Evolutionary conservation across 768 basidiomycete species (phyloP).

Genomic region (Leccinum subgranulosum): DNA sequence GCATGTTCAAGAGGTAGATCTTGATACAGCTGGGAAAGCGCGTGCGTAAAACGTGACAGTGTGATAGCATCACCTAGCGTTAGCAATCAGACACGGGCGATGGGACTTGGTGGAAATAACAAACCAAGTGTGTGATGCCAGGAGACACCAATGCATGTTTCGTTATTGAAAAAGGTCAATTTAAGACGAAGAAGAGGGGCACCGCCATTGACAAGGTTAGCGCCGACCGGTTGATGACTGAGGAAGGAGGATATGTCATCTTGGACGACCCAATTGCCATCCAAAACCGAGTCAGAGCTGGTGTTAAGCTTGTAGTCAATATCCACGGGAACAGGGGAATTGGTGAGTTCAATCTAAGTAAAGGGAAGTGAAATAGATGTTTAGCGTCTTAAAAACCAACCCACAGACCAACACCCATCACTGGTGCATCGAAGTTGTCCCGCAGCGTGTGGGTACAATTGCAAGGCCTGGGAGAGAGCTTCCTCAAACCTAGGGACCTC

Average conservation of each 20-base stretch:
- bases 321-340: conserved; percentile 6
- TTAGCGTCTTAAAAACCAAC: background rate
- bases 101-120: background rate
- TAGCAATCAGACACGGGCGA: background rate
- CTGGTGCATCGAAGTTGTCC: conserved; percentile 15
- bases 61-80: conserved; percentile 27
- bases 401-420: conserved; percentile 17
- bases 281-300: conserved; percentile 9
- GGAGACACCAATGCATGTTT: conserved; percentile 32
- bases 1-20: conserved; percentile 6
- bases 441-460: conserved; percentile 26
- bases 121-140: conserved; percentile 36
- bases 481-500: conserved; percentile 19
- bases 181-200: conserved; percentile 27
- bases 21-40: conserved; percentile 31
- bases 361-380: conserved; percentile 2
- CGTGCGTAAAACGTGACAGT: conserved; percentile 29
- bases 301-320: conserved; percentile 4
- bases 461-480: conserved; percentile 20
- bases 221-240: conserved; percentile 11
- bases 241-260: conserved; percentile 19
- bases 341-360: conserved; percentile 22
- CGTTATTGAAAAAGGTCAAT: conserved; percentile 18
- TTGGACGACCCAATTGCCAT: conserved; percentile 28
- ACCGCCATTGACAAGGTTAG: conserved; percentile 15